Percentiles rank a stretch among this genome's conserved stretches.
Conservation (phyloP, 371 early-diverging fungal genomes). For the Circinella umbellata region DNA sequence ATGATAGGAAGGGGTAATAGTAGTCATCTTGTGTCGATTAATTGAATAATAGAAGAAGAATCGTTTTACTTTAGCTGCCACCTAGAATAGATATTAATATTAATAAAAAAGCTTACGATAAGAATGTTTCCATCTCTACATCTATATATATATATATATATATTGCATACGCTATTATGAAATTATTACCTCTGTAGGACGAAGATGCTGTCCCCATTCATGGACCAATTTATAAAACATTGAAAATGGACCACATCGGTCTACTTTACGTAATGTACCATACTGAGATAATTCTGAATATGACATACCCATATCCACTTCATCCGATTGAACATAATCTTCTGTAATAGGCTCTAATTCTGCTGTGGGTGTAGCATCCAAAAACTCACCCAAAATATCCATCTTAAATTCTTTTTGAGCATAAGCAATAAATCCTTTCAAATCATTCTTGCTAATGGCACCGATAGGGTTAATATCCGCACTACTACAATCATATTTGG, state of each 20-base stretch:
- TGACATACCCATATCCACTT: conserved; percentile 97
- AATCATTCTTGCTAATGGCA: conserved; percentile 90
- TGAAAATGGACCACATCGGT: conserved; percentile 87
- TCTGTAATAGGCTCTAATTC: conserved; percentile 92
- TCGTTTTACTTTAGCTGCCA: conserved; percentile 90
- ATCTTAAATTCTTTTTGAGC: conserved; percentile 69
- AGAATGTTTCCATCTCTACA: no score
- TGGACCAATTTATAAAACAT: conserved; percentile 90
- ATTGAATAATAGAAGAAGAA: conserved; percentile 97
- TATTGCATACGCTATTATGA: neutral
- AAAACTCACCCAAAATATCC: conserved; percentile 77
- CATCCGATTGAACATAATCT: conserved; percentile 85
- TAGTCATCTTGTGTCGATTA: conserved; percentile 98
- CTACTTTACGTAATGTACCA: conserved; percentile 90
- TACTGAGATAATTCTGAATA: conserved; percentile 92
- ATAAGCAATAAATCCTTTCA: conserved; percentile 82
- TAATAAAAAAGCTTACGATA: neutral
- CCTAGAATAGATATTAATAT: conserved; percentile 31
- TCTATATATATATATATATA: no score
- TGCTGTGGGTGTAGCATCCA: conserved; percentile 92
- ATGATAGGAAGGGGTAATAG: conserved; percentile 95
- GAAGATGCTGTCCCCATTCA: conserved; percentile 72
- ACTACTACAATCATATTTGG: conserved; percentile 98
- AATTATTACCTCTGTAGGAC: conserved; percentile 63
- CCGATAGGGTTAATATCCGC: conserved; percentile 98